Base-by-base conservation (phyloP, 2,329 filamentous ascomycete genomes). In the Colletotrichum abscissum region DNA sequence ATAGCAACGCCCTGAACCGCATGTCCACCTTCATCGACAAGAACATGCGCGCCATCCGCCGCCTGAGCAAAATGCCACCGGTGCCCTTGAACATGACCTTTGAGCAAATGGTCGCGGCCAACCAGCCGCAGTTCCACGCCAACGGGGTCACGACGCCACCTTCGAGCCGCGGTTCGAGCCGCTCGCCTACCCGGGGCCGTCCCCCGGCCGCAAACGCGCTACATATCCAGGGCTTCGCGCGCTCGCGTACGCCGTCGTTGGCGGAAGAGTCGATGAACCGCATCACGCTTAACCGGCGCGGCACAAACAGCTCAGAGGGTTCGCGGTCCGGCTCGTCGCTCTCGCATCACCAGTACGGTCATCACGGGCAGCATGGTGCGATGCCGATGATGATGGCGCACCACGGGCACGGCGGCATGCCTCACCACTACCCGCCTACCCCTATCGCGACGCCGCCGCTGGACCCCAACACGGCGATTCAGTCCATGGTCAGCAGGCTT, bases 21-120 rank as follows among this genome's bases (percentile, higher is more conserved):
- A 88, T 88, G 83, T 85, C 83, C 14, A 80, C 69, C 46, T 86
- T 86, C 76, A 82, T 86, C 56, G 81, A 83, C 73, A 80, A 79
- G 67, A 86, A 86, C 76, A 83, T 81, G 79, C 82, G 81, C 28
- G 81, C 84, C 7, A 86, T 87, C 67, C 80, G 84, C 1, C 77
- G 85, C 5, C 80, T 86, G 8, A 85, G 82, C 76, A 83, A 80
- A 63, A 78, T 85, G 76, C 83, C 84, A 14, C 67, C 80, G 11
- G 73, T 77, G 65, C 78, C 78, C 9, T 54, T 60, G n/a, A 58
- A 56, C 28, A 75, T 80, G 73, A 79, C 76, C 14, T 81, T 83
- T 55, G 79, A 81, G 42, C 80, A 82, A 62, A 69, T 83, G 54
- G 76, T 77, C 12, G 78, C 75, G 3, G 75, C 77, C 2, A 76